Percentiles rank a stretch among this genome's conserved stretches.
phyloP scores from a whole-genome alignment of 148 eudicot genomes.

The Chenopodium berlandieri region DNA sequence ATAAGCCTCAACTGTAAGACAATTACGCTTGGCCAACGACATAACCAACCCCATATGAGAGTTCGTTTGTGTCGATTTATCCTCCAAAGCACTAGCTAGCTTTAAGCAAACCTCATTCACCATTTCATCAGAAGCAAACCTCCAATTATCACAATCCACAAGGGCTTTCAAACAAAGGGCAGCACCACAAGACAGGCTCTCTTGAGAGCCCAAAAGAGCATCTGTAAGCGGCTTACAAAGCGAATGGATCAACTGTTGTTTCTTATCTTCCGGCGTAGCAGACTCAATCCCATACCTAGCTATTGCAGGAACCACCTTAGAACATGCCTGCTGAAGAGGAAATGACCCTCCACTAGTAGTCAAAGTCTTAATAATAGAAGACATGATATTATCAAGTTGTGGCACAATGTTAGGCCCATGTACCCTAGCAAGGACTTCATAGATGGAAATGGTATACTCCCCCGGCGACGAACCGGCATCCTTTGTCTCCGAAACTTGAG shows the following conservation, averaged over 20 bases:
- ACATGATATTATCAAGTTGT: constrained; percentile 82
- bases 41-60: constrained; percentile 87
- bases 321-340: constrained; percentile 94
- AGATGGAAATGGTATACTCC: constrained; percentile 89
- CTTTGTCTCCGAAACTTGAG: constrained; percentile 90
- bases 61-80: constrained; percentile 55
- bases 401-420: constrained; percentile 90
- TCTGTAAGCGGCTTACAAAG: constrained; percentile 92
- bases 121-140: constrained; percentile 75
- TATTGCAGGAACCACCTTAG: constrained; percentile 91
- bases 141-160: constrained; percentile 91
- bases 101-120: constrained; percentile 87
- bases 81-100: constrained; percentile 73
- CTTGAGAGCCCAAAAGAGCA: constrained; percentile 63
- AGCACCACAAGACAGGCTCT: constrained; percentile 82
- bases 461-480: constrained; percentile 60
- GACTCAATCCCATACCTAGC: constrained; percentile 90
- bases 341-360: constrained; percentile 79
- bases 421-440: constrained; percentile 90
- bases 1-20: constrained; percentile 77
- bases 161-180: constrained; percentile 91
- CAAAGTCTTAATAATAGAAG: constrained; percentile 62
- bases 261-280: constrained; percentile 67
- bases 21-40: constrained; percentile 80
- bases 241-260: constrained; percentile 61